These are phyloP conservation scores for Leishmania tropica DNA, from an alignment of 208 protist genomes.

Conservation along the genomic window DNA sequence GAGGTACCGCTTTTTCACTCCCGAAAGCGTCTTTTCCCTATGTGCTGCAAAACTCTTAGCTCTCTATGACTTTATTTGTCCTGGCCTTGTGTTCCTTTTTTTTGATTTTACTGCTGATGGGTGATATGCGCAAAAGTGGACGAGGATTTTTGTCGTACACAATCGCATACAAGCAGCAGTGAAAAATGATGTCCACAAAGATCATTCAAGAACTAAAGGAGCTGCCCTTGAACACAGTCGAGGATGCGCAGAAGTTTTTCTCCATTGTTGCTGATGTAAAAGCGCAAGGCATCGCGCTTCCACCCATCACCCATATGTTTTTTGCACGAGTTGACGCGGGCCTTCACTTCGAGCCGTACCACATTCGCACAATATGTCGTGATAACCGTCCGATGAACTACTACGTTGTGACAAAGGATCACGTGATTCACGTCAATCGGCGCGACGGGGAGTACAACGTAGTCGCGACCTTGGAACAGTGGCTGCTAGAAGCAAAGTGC, in stretches of 20 bases:
- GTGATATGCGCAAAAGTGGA: background rate
- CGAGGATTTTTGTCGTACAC: background rate
- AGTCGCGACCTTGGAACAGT: constrained; percentile 47
- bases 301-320: constrained; percentile 85
- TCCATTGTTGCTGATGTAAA: constrained; percentile 37
- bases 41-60: background rate
- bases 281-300: constrained; percentile 35
- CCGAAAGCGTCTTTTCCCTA: background rate
- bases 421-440: constrained; percentile 72
- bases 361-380: constrained; percentile 74
- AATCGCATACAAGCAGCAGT: constrained; percentile 1
- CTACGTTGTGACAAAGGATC: constrained; percentile 72
- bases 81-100: constrained; percentile 1
- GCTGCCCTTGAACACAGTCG: constrained; percentile 47
- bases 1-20: background rate
- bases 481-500: constrained; percentile 55
- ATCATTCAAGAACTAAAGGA: constrained; percentile 34
- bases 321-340: constrained; percentile 66
- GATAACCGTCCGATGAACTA: constrained; percentile 75
- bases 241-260: constrained; percentile 60
- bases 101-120: constrained; percentile 1
- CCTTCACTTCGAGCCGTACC: constrained; percentile 82
- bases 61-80: background rate
- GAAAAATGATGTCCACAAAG: constrained; percentile 17
- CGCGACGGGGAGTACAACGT: constrained; percentile 50